Evolutionary conservation across 2,329 filamentous ascomycete genomes (phyloP), one percentile per base, ranked within the genome.

Genomic region (Aureobasidium vineae): DNA sequence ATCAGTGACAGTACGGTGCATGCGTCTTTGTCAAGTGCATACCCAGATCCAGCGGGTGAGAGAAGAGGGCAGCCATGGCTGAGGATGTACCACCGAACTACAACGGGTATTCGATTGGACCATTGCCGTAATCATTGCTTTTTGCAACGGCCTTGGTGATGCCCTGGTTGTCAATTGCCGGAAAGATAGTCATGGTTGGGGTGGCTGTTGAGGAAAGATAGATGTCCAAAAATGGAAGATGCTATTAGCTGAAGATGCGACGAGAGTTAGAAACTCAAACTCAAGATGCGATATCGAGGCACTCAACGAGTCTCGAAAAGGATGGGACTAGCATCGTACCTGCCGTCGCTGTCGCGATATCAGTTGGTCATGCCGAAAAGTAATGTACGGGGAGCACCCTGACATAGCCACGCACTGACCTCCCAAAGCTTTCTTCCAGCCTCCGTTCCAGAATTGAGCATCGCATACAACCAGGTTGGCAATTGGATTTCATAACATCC

Each of bases 1-100:
- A 36, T 65, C 31, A 67, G 53, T 38, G 40, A 40, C 45, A 36
- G 49, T 23, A 31, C 19, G 28, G 38, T 61, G 13, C n/a, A 26
- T 31, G 33, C 33, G 11, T 36, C 5, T 36, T 28, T 40, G 60
- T 38, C 31, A 11, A 23, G 53, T 68, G 81, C 89, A 78, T 84
- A 96, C 92, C 86, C 70, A 97, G 83, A 85, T 97, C 93, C 75
- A 98, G 82, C 59, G 94, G 94, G 83, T 98, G 94, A 36, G 94
- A 98, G 57, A 97, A 90, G 72, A 88, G 89, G 52, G 94, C 93
- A 43, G 94, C 94, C 82, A 95, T 89, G 76, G 91, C 96, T 75
- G 91, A 95, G 60, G 94, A 92, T 76, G 91, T 97, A 66, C 95
- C 95, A 70, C 95, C 95, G 77, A 99, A 98, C 95, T 94, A 98